A percentile compares a stretch with the other conserved stretches of the same genome.
These are phyloP conservation scores for Glomus cerebriforme DNA, from an alignment of 192 early-diverging fungal species.

Conservation along the genomic window DNA sequence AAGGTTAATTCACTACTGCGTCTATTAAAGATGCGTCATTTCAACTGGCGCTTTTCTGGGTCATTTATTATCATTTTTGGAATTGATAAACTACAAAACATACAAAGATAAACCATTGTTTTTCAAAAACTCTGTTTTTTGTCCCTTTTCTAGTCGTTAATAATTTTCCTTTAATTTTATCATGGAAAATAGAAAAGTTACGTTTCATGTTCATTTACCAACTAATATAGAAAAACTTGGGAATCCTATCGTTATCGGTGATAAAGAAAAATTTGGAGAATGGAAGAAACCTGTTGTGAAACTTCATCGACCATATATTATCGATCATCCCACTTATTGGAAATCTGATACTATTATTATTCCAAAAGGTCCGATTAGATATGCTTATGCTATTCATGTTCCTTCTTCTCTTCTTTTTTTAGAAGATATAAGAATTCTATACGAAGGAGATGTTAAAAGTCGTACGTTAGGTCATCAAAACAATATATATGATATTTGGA, in stretches of 20 bases:
- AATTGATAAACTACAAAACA: too few relatives aligned
- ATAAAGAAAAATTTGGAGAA: neutral
- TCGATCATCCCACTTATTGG: conserved; percentile 17
- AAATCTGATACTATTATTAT: neutral
- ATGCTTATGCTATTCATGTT: neutral
- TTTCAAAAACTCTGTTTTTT: too few relatives aligned
- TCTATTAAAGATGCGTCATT: too few relatives aligned
- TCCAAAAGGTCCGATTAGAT: neutral
- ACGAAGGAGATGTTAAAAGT: conserved; percentile 6
- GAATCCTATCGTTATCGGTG: neutral
- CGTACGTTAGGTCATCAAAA: neutral
- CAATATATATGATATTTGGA: too few relatives aligned
- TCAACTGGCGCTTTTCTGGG: too few relatives aligned
- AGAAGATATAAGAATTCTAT: conserved; percentile 5
- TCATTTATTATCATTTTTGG: too few relatives aligned
- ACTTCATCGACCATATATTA: neutral
- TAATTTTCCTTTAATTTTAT: conserved; percentile 14
- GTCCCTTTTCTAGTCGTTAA: too few relatives aligned
- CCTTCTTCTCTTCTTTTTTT: neutral
- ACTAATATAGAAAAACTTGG: neutral
- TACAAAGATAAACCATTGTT: too few relatives aligned
- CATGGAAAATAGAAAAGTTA: conserved; percentile 45
- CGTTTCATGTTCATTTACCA: conserved; percentile 10
- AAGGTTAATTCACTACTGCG: too few relatives aligned
- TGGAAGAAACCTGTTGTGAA: neutral